Conservation (phyloP, 805 yeast genomes). For the Yarrowia phangngaensis region DNA sequence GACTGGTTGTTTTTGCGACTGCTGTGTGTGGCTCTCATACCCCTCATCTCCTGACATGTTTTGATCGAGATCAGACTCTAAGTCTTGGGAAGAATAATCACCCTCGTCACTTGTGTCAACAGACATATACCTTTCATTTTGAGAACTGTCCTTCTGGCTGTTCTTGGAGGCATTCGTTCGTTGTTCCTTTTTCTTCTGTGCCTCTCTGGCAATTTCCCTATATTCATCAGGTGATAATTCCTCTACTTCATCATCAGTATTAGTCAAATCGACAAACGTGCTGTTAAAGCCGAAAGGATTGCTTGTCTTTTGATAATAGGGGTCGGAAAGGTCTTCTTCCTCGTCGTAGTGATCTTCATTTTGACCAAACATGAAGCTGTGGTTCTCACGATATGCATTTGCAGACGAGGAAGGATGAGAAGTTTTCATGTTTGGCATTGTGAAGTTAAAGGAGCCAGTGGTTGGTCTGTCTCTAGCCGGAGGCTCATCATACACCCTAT, state of each 20-base stretch:
- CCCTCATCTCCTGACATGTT: too few species aligned
- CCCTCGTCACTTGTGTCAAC: too few species aligned
- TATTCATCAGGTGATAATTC: conserved; percentile 18
- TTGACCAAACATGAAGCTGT: conserved; percentile 9
- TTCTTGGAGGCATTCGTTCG: too few species aligned
- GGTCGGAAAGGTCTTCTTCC: conserved; percentile 4
- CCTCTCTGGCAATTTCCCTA: neutral
- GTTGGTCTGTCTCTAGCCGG: conserved; percentile 11
- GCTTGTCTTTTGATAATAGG: neutral
- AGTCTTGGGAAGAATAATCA: too few species aligned
- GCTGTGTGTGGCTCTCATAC: too few species aligned
- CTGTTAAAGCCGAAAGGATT: conserved; percentile 14
- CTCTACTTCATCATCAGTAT: conserved; percentile 8
- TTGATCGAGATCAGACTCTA: too few species aligned
- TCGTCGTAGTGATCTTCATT: neutral
- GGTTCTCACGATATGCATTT: conserved; percentile 9
- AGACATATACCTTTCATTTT: too few species aligned
- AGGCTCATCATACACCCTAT: conserved; percentile 15
- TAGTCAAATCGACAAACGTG: conserved; percentile 7
- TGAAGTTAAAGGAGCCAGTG: conserved; percentile 7
- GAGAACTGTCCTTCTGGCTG: too few species aligned
- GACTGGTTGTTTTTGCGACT: too few species aligned
- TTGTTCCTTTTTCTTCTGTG: conserved; percentile 4
- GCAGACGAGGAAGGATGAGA: conserved; percentile 2
- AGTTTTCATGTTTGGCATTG: conserved; percentile 20